Evolutionary conservation across 768 basidiomycete genomes (phyloP).

Genomic region (Cystofilobasidium capitatum): DNA sequence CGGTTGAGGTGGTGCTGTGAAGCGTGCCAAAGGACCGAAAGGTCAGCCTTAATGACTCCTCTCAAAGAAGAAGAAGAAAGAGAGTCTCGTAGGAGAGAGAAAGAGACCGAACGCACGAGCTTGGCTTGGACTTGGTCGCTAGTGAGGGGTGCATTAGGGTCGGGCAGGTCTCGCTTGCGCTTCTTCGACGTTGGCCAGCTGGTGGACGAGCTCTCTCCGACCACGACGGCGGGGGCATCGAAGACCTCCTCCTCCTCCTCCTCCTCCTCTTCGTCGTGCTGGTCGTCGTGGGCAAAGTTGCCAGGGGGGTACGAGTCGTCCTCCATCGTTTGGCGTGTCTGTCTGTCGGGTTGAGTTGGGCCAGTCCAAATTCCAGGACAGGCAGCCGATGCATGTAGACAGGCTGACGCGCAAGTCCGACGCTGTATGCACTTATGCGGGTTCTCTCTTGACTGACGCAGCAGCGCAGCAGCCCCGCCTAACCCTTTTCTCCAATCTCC

Average conservation of each 20-base stretch:
- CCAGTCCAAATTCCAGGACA: no score
- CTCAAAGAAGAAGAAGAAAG: no score
- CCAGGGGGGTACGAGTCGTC: constrained; percentile 7
- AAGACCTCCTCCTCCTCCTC: background rate
- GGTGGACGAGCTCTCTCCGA: background rate
- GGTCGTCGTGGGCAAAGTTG: background rate
- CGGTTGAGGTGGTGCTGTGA: constrained; percentile 62
- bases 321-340: background rate
- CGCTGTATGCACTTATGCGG: no score
- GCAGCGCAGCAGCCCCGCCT: no score
- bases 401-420: no score
- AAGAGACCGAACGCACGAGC: background rate
- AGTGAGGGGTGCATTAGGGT: background rate
- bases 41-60: no score
- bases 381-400: no score
- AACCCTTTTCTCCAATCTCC: no score
- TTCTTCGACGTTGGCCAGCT: background rate
- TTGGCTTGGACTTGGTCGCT: constrained; percentile 4
- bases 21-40: no score
- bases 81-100: background rate
- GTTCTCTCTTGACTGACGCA: no score
- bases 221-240: background rate
- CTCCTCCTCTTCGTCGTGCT: no score
- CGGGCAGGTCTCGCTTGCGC: background rate
- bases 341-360: no score